Base-by-base conservation (phyloP, 2,329 filamentous ascomycete genomes). In the Plectosphaerella cucumerina region DNA sequence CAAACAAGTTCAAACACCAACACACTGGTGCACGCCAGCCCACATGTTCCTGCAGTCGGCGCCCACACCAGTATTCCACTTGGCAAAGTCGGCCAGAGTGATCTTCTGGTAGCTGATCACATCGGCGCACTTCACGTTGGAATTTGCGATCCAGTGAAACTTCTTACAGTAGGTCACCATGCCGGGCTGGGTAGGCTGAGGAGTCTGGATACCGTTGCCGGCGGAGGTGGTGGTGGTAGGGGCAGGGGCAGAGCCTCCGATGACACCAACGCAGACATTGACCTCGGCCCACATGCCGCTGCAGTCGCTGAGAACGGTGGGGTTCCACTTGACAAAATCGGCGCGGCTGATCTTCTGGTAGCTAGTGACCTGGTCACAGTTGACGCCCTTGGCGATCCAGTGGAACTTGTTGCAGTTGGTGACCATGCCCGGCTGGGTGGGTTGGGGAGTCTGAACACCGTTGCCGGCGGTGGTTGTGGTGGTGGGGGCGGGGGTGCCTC, bases 261-360 rank as follows among this genome's bases (percentile, higher is more conserved):
- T 49, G 11, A 51, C 46, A n/a, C 31, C n/a, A 10, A 58, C 52
- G 26, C 53, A 59, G 18, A 50, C 44, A 42, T 58, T 51, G 12
- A 26, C 22, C 33, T 48, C 48, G 14, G 34, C 37, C 44, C 48
- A 56, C 14, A 60, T 49, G 3, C 46, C 48, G 5, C 18, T 41
- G 44, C 57, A 61, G 15, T 56, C 53, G 9, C 41, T 49, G 4
- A 59, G 58, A 34, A 46, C 44, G 8, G 6, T 17, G 44, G 44
- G 44, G 44, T 46, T 46, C 59, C 58, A 62, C 37, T 22, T 35
- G 4, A 33, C 54, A 26, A 69, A 59, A 11, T 64, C 44, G 9
- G 53, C 45, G 11, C 49, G n/a, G 15, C 46, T 11, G 23, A 50
- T 44, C 20, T 31, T 41, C 33, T 39, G 21, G 17, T 17, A 11